phyloP scores from a whole-genome alignment of 1,284 basidiomycete genomes.

The Moesziomyces sp. region DNA sequence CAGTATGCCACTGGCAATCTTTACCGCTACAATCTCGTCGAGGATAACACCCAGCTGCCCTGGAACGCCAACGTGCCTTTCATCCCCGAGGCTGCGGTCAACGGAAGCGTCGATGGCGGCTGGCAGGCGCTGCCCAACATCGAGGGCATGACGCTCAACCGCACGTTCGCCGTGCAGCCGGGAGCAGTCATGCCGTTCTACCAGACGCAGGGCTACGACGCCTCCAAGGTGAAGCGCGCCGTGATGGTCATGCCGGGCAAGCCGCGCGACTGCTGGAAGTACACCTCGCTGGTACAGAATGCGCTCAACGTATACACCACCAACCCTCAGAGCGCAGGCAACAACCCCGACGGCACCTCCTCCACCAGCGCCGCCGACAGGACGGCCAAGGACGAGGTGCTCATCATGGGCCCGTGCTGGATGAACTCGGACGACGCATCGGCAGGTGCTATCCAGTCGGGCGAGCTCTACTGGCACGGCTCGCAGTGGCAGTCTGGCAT shows the following conservation, averaged over 20 bases:
- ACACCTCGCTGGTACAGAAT: constrained; percentile 57
- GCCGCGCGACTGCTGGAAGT: constrained; percentile 63
- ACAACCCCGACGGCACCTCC: constrained; percentile 12
- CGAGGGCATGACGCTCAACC: constrained; percentile 54
- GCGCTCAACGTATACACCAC: constrained; percentile 38
- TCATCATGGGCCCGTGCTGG: constrained; percentile 57
- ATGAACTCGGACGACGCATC: constrained; percentile 51
- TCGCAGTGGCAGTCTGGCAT: constrained; percentile 59
- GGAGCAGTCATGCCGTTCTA: constrained; percentile 58
- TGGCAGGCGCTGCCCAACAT: constrained; percentile 53
- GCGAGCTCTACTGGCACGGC: constrained; percentile 55
- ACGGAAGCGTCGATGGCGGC: constrained; percentile 69
- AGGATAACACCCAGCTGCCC: constrained; percentile 46
- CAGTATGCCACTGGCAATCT: constrained; percentile 33
- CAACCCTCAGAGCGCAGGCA: constrained; percentile 25
- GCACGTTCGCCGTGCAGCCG: constrained; percentile 30
- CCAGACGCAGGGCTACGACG: constrained; percentile 40
- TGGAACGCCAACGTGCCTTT: constrained; percentile 52
- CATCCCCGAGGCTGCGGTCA: constrained; percentile 40
- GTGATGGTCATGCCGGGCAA: constrained; percentile 64
- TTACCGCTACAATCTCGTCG: constrained; percentile 31
- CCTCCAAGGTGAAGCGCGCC: constrained; percentile 53
- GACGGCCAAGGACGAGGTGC: constrained; percentile 32
- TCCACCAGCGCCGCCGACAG: background rate
- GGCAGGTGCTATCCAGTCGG: constrained; percentile 36